Conservation (phyloP, 208 protist species). For the Trypanosoma platydactyli region DNA sequence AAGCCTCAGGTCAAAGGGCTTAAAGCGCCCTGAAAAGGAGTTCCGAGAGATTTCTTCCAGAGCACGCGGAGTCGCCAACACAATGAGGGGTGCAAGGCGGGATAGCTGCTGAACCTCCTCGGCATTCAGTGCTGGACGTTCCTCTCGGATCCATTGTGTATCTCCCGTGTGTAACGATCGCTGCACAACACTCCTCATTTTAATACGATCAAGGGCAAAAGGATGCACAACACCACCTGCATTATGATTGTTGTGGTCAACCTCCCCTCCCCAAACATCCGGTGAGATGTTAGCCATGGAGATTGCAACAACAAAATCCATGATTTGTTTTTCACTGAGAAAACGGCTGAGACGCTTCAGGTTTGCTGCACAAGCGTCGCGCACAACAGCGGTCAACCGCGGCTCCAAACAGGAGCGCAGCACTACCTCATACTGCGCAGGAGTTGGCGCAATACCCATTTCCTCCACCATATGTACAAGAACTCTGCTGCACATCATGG, state of each 20-base stretch:
- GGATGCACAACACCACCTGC: no score
- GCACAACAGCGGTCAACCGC: slow-evolving; percentile 15
- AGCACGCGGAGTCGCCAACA: slow-evolving; percentile 42
- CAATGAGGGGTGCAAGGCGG: slow-evolving; percentile 44
- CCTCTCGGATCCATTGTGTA: slow-evolving; percentile 3
- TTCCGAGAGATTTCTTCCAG: slow-evolving; percentile 43
- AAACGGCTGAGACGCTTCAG: slow-evolving; percentile 23
- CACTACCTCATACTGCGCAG: slow-evolving; percentile 21
- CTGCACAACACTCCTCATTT: neutral
- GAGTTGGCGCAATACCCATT: slow-evolving; percentile 20
- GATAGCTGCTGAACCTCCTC: slow-evolving; percentile 41
- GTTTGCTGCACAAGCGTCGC: slow-evolving; percentile 20
- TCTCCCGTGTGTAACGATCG: neutral
- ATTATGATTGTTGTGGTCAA: neutral
- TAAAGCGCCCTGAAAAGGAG: slow-evolving; percentile 39
- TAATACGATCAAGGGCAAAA: neutral
- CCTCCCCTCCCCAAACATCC: neutral
- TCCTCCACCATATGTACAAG: slow-evolving; percentile 24
- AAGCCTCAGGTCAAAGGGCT: slow-evolving; percentile 50
- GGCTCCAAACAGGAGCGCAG: slow-evolving; percentile 12
- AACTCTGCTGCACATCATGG: slow-evolving; percentile 24
- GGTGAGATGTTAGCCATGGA: neutral
- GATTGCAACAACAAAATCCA: slow-evolving; percentile 25
- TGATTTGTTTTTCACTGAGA: slow-evolving; percentile 23
- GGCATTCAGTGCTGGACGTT: slow-evolving; percentile 21